Evolutionary conservation across 768 basidiomycete species (phyloP).

Genomic region (Sarcodon sp.): DNA sequence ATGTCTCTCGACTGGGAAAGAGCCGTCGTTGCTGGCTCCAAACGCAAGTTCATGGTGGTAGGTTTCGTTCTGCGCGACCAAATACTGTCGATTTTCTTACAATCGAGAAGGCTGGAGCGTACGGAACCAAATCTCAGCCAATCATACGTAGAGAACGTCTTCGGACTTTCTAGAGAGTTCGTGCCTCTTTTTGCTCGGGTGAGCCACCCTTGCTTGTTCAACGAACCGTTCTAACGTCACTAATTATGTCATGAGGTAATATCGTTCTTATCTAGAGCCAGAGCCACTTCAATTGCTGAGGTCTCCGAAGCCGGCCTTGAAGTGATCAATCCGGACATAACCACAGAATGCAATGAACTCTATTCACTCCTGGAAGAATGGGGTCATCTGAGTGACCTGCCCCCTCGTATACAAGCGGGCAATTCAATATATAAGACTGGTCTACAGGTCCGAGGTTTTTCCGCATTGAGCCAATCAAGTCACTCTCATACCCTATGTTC

Average conservation of each 20-base stretch:
- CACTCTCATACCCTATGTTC: background rate
- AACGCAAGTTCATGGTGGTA: conserved; percentile 26
- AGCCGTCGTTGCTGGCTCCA: conserved; percentile 20
- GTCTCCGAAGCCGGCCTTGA: conserved; percentile 7
- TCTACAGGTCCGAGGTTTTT: conserved; percentile 17
- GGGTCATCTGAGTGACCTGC: conserved; percentile 12
- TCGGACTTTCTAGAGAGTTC: conserved; percentile 23
- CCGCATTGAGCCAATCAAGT: conserved; percentile 1
- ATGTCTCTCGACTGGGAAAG: conserved; percentile 22
- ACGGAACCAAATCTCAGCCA: conserved; percentile 15
- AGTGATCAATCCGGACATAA: conserved; percentile 7
- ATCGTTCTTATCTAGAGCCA: conserved; percentile 11
- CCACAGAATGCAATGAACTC: conserved; percentile 12
- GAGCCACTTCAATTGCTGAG: conserved; percentile 5
- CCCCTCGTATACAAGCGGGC: conserved; percentile 17
- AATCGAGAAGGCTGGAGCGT: conserved; percentile 13
- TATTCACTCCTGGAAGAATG: conserved; percentile 16
- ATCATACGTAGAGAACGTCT: conserved; percentile 31
- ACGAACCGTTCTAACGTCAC: background rate
- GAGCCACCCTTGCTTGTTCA: conserved; percentile 2
- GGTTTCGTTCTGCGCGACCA: conserved; percentile 9
- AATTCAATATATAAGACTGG: conserved; percentile 22
- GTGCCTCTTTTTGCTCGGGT: conserved; percentile 17
- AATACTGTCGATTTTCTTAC: conserved; percentile 5
- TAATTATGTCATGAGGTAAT: conserved; percentile 6